These are phyloP conservation scores for Trametes elegans DNA, from an alignment of 768 basidiomycete genomes.

Conservation along the genomic window DNA sequence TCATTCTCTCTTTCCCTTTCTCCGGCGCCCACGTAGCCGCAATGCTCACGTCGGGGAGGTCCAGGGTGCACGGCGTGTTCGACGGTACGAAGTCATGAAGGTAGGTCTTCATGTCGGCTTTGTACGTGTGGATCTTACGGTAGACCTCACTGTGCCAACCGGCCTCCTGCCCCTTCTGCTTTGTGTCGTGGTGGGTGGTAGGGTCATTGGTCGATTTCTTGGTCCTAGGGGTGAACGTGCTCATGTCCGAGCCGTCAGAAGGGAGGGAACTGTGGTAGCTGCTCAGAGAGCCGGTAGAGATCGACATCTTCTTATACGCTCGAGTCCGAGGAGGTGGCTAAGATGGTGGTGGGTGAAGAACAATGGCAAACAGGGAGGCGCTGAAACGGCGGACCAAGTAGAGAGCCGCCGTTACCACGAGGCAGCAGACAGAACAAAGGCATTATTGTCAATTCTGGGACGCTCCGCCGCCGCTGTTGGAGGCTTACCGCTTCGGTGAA, in stretches of 20 bases:
- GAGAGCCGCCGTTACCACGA: no score
- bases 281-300: background rate
- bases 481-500: no score
- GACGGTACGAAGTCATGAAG: background rate
- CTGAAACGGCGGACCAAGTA: no score
- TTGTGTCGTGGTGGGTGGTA: background rate
- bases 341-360: no score
- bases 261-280: background rate
- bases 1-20: background rate
- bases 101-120: background rate
- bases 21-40: background rate
- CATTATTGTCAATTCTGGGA: no score
- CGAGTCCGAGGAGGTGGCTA: background rate
- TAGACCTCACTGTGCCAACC: background rate
- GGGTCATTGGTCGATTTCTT: background rate
- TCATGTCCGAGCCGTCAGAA: background rate
- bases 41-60: background rate
- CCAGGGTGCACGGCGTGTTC: background rate
- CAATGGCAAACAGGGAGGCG: no score
- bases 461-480: no score
- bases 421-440: no score
- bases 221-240: background rate
- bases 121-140: background rate
- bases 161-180: background rate
- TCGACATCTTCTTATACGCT: conserved; percentile 1